Percentiles rank a stretch among this genome's conserved stretches.
Conservation (phyloP, 352 stramenopile species). For the Pythium utonaiense region DNA sequence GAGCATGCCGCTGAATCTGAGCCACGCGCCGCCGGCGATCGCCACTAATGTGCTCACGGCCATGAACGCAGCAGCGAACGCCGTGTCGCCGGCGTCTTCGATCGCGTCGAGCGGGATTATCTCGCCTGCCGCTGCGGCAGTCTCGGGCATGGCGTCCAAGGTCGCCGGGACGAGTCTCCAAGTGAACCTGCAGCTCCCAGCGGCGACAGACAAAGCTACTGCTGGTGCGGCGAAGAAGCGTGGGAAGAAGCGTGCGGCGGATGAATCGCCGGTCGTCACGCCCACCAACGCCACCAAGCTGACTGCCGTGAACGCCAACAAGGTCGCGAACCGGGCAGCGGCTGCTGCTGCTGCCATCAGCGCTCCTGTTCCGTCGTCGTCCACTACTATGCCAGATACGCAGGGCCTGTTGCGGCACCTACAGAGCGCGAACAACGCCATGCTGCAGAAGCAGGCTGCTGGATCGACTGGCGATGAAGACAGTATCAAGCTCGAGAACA, state of each 20-base stretch:
- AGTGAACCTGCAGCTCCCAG: slow-evolving; percentile 13
- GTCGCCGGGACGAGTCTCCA: slow-evolving; percentile 11
- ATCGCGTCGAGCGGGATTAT: not conserved
- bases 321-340: not conserved
- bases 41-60: slow-evolving; percentile 8
- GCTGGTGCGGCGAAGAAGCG: slow-evolving; percentile 28
- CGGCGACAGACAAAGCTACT: slow-evolving; percentile 9
- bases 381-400: slow-evolving; percentile 26
- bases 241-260: slow-evolving; percentile 49
- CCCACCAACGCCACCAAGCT: not conserved
- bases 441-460: slow-evolving; percentile 59
- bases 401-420: slow-evolving; percentile 65
- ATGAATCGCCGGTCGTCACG: slow-evolving; percentile 27
- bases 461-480: slow-evolving; percentile 20
- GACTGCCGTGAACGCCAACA: not conserved
- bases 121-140: slow-evolving; percentile 17
- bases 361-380: not conserved
- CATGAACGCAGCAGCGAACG: slow-evolving; percentile 2
- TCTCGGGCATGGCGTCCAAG: slow-evolving; percentile 14
- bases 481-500: slow-evolving; percentile 48
- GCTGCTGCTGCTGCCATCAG: not conserved
- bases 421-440: slow-evolving; percentile 66
- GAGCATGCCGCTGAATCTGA: slow-evolving; percentile 37
- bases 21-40: slow-evolving; percentile 13
- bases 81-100: not conserved